Evolutionary conservation across 1,284 basidiomycete genomes (phyloP).

Genomic region (Pseudozyma sp.): DNA sequence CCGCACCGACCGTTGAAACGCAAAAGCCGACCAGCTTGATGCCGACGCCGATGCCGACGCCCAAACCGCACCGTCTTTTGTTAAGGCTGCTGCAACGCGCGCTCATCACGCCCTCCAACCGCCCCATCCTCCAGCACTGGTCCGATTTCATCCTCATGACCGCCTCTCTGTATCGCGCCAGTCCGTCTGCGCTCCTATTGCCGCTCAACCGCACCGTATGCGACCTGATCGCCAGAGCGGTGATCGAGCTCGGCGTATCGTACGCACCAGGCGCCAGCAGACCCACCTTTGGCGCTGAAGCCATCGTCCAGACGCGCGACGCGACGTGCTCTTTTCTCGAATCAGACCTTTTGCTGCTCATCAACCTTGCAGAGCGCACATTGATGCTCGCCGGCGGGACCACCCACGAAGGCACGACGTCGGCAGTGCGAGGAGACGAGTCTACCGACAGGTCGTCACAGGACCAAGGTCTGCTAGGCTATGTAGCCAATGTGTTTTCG

Average conservation of each 20-base stretch:
- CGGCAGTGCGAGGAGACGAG: neutral
- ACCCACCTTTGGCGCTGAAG: constrained; percentile 41
- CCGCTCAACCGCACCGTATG: constrained; percentile 85
- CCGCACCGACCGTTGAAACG: neutral
- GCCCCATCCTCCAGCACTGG: constrained; percentile 90
- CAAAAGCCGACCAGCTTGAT: constrained; percentile 4
- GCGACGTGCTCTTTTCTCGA: constrained; percentile 40
- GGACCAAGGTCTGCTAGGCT: constrained; percentile 45
- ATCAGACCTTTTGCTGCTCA: constrained; percentile 50
- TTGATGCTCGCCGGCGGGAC: constrained; percentile 35
- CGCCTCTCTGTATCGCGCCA: constrained; percentile 81
- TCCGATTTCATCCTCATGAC: constrained; percentile 94
- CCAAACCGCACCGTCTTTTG: constrained; percentile 73
- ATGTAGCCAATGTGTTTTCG: constrained; percentile 57
- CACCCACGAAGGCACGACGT: neutral
- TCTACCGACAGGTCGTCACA: constrained; percentile 11
- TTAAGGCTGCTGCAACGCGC: constrained; percentile 84
- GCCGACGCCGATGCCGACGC: neutral
- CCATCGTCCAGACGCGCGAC: constrained; percentile 33
- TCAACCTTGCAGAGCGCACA: constrained; percentile 52
- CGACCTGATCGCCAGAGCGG: constrained; percentile 76
- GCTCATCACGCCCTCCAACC: constrained; percentile 77
- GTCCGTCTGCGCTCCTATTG: constrained; percentile 77
- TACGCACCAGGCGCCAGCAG: constrained; percentile 59
- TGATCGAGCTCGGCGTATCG: constrained; percentile 73